Evolutionary conservation across 2,329 filamentous ascomycete genomes (phyloP), one percentile per base, ranked within the genome.

Genomic region (Thermothelomyces thermophilus): DNA sequence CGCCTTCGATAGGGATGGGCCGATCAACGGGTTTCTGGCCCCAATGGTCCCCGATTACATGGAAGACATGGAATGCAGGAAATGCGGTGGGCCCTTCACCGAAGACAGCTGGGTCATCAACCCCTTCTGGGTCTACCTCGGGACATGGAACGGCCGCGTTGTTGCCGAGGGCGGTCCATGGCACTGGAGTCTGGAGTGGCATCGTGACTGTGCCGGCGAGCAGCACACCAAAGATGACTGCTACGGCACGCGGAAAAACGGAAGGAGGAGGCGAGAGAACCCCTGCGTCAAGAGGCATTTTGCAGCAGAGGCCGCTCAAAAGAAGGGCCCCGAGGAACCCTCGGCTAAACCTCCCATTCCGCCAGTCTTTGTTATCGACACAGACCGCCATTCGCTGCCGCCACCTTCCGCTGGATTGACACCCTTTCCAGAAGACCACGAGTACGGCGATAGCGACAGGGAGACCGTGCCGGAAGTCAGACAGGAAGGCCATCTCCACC

Each of bases 161-260:
- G 55, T 57, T 1, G 55, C 55, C 1, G 51, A 54, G 37, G 50
- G 52, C 10, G 53, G 55, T 1, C 55, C 53, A 7, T 57, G 55
- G 55, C 51, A 57, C 20, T 57, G 55, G 55, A 51, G 36, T 6
- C 7, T 56, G 24, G 41, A 46, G 37, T 57, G 55, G 55, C 55
- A 57, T 35, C 44, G 53, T 2, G 51, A 52, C n/a, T 41, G 33
- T 5, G 50, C 41, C 20, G 41, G 26, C 13, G 40, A 46, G 16
- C 41, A 43, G 5, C 55, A 56, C 37, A 45, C 43, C 40, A 54
- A 39, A 19, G 46, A 55, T 11, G 48, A 52, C 24, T 56, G 55
- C 28, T 56, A 51, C 33, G 30, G 31, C 1, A 41, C 37, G n/a
- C 44, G 47, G 24, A 53, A 34, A 20, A 56, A 50, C 37, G 54